Base-by-base conservation (phyloP, 768 basidiomycete species). In the Royoungia palumana region DNA sequence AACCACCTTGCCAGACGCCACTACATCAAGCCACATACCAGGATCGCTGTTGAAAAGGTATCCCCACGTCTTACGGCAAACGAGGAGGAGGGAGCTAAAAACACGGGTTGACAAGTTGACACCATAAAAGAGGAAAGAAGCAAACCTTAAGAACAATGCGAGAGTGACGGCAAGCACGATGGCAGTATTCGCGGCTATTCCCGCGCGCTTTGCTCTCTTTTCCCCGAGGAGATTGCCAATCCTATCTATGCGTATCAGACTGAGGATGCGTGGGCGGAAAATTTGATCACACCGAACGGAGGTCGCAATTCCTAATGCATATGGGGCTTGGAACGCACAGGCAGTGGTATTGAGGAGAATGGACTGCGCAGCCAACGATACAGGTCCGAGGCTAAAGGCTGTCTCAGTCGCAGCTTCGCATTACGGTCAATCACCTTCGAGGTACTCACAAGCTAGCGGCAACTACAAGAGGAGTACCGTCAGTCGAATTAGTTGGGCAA, bases 151-250 rank as follows among this genome's bases (percentile, higher is more conserved):
- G 21, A 89, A 60, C 4, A 73, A 62, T 5, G 84, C 80, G 30
- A 91, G 71, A 5, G 67, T 60, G 13, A 92, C 57, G 0, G 80
- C 81, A 67, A 94, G 73, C 19, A 87, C 46, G 17, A 96, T 71
- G 5, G 86, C 69, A 1, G 83, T 78, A 40, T 78, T 79, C 2
- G 87, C 79, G 0, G 89, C 79, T 40, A 86, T 75, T 20, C 73
- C 76, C 0, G 95, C 93, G 36, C 89, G 83, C 39, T 71, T 70
- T 0, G 83, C 81, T 35, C 91, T 83, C 38, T 75, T 72, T 54
- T 94, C 89, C 8, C 94, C 94, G 2, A 96, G 76, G 6, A 95
- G 73, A 61, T 96, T 96, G 3, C 94, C 94, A 30, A 94, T 83
- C 7, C 89, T 89, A 34, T 8, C 89, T 89, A 34, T 8, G 20